Base-by-base conservation (phyloP, 768 basidiomycete genomes). In the Trametes gibbosa region DNA sequence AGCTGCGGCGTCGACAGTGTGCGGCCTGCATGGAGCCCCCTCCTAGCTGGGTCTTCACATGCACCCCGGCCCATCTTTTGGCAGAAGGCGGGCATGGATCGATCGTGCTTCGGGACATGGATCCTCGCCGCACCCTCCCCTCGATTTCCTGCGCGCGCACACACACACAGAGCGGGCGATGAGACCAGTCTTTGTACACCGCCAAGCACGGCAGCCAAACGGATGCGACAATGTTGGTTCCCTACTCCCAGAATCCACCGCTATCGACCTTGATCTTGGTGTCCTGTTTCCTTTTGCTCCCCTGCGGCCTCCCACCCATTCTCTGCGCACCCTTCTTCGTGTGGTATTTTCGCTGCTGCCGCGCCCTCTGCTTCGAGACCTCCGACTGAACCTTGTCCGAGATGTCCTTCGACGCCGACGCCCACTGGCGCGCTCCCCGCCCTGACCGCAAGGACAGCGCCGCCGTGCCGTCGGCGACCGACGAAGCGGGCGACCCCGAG, bases 221-320 rank as follows among this genome's bases (percentile, higher is more conserved):
- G 39, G 10, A 19, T 14, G 25, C n/a, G 29, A 48, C 19, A 9
- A 8, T 6, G 25, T 12, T n/a, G n/a, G n/a, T n/a, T 2, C 17
- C 14, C 53, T 58, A 64, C 17, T 82, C 84, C 86, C 86, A 90
- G 40, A 84, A 60, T 16, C 65, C 71, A 66, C 78, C 76, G 51
- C 75, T 76, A 66, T 87, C 87, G 41, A 82, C 49, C 65, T 83
- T 85, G 12, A 91, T 80, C 58, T 82, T 77, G 29, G 74, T 81
- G 66, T 93, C 90, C 68, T 86, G 84, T 74, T 92, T 95, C 54
- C 86, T 86, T 70, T 95, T 95, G 70, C 89, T 92, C 21, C 93
- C 93, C 63, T 86, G 84, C 23, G 84, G 76, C 39, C 90, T 77
- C 24, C 89, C 89, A 14, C 77, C 79, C 27, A 79, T 82, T 55